Conservation (phyloP, 176 grass and related monocot genomes). For the Tillandsia fasciculata region DNA sequence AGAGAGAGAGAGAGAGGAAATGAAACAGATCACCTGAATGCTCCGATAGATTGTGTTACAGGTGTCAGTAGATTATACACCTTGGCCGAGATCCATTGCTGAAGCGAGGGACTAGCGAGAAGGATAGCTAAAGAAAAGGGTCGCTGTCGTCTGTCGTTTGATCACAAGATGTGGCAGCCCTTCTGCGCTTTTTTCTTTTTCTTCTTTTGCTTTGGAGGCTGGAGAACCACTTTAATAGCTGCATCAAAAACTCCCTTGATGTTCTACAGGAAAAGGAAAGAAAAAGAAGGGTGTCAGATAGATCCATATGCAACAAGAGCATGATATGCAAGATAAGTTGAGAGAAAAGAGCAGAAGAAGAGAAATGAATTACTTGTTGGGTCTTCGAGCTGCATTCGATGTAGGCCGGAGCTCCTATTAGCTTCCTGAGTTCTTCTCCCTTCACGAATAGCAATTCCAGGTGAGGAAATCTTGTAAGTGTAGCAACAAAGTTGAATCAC, state of each 20-base stretch:
- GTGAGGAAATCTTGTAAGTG: background rate
- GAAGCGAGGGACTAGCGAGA: background rate
- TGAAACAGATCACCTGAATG: background rate
- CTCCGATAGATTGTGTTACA: background rate
- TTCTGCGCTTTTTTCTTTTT: constrained; percentile 53
- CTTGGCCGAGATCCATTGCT: background rate
- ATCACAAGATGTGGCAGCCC: constrained; percentile 61
- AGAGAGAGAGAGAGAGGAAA: background rate
- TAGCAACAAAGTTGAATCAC: background rate
- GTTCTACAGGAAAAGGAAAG: constrained; percentile 38
- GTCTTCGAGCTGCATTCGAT: constrained; percentile 75
- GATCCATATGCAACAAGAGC: constrained; percentile 5
- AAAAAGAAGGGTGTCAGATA: background rate
- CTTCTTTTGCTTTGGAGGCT: constrained; percentile 70
- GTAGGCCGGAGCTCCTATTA: constrained; percentile 53
- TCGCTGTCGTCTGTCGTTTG: constrained; percentile 3
- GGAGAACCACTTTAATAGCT: constrained; percentile 72
- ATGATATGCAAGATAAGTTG: constrained; percentile 14
- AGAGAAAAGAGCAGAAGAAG: background rate
- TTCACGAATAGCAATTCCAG: constrained; percentile 17
- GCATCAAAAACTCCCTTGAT: constrained; percentile 73
- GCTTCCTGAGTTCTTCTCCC: constrained; percentile 71
- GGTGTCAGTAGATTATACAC: background rate
- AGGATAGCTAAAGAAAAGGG: background rate
- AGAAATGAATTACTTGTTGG: constrained; percentile 45